A percentile compares a stretch with the other conserved stretches of the same genome.
These are phyloP conservation scores for Termitomyces sp. DNA, from an alignment of 1,284 basidiomycete species.

Conservation along the genomic window DNA sequence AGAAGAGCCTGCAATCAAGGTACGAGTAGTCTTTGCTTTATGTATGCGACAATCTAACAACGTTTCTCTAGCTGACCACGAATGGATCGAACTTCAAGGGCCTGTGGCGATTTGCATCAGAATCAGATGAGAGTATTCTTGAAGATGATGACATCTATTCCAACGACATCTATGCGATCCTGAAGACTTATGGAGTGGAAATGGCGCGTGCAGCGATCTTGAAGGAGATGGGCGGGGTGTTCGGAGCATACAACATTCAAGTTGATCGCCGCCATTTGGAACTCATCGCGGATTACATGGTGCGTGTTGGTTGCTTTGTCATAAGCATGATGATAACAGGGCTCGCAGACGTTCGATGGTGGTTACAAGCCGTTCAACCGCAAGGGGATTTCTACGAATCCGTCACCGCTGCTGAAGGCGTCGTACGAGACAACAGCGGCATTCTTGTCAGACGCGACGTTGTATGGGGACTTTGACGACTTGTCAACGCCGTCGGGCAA, in stretches of 20 bases:
- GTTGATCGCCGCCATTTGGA: conserved; percentile 94
- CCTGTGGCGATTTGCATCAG: conserved; percentile 83
- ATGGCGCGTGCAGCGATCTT: conserved; percentile 93
- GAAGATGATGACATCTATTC: conserved; percentile 85
- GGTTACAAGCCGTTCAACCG: conserved; percentile 98
- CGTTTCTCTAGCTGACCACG: conserved; percentile 57
- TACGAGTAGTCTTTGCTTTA: conserved; percentile 26
- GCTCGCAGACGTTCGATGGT: conserved; percentile 85
- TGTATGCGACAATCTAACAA: neutral
- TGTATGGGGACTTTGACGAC: conserved; percentile 94
- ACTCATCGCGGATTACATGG: conserved; percentile 99
- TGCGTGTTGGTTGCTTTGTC: conserved; percentile 34
- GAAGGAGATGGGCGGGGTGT: conserved; percentile 86
- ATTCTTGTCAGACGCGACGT: conserved; percentile 91
- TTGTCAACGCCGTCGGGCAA: conserved; percentile 85
- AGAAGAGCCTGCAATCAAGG: conserved; percentile 44
- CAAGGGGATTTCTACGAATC: conserved; percentile 86
- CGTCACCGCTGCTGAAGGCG: conserved; percentile 93
- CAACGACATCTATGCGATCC: conserved; percentile 93
- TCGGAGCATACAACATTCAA: conserved; percentile 96
- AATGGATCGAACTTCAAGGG: conserved; percentile 92
- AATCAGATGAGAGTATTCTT: conserved; percentile 61
- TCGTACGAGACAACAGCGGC: conserved; percentile 97
- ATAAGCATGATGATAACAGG: conserved; percentile 9
- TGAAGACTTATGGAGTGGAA: conserved; percentile 95